phyloP scores from a whole-genome alignment of 2,329 filamentous ascomycete species.

The Apiospora rasikravindrae region DNA sequence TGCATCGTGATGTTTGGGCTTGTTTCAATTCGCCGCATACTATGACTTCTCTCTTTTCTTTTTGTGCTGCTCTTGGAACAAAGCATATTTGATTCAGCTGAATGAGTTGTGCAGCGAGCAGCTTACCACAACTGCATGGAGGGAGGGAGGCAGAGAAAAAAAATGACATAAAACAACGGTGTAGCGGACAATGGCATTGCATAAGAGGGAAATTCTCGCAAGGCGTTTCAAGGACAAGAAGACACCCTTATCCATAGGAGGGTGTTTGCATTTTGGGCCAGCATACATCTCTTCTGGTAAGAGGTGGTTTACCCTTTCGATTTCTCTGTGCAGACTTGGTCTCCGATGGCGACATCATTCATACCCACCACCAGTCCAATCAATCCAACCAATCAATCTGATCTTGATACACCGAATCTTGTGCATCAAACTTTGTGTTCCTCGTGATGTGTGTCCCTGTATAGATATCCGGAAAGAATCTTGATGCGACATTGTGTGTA shows the following conservation, averaged over 20 bases:
- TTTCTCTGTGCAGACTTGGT: slow-evolving; percentile 12
- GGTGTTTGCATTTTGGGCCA: slow-evolving; percentile 22
- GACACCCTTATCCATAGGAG: slow-evolving; percentile 17
- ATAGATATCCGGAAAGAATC: too few relatives aligned
- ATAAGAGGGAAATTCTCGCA: slow-evolving; percentile 12
- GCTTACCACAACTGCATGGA: neutral
- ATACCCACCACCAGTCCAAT: neutral
- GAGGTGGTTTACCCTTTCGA: slow-evolving; percentile 20
- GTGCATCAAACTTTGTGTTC: neutral
- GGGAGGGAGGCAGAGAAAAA: neutral
- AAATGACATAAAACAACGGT: neutral
- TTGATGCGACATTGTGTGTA: too few relatives aligned
- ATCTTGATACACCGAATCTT: slow-evolving; percentile 3
- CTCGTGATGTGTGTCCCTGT: neutral
- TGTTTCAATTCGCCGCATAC: neutral
- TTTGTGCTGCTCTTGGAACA: slow-evolving; percentile 20
- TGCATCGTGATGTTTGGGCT: slow-evolving; percentile 15
- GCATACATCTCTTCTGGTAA: slow-evolving; percentile 25
- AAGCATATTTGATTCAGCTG: slow-evolving; percentile 17
- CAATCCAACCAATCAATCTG: slow-evolving; percentile 6
- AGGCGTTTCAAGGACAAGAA: slow-evolving; percentile 20
- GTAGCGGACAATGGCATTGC: slow-evolving; percentile 21
- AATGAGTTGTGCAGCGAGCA: neutral
- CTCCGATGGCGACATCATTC: neutral
- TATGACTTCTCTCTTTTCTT: slow-evolving; percentile 15